These are phyloP conservation scores for Ormosia semicastrata DNA, from an alignment of 306 rosid species.

Conservation along the genomic window DNA sequence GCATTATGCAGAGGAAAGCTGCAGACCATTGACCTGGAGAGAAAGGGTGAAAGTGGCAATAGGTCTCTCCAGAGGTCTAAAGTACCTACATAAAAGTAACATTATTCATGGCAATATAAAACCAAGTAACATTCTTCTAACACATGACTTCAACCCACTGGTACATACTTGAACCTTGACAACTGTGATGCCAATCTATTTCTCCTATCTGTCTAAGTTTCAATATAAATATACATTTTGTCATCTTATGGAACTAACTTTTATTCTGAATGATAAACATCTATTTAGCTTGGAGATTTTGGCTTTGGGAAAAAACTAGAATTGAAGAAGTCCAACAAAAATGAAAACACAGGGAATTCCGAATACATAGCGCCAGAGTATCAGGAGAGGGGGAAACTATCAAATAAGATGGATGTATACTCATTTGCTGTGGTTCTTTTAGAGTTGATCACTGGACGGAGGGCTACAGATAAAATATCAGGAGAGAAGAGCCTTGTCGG, in stretches of 20 bases:
- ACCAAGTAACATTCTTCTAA: conserved; percentile 76
- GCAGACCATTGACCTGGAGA: conserved; percentile 58
- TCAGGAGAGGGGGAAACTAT: conserved; percentile 30
- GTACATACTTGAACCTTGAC: conserved; percentile 44
- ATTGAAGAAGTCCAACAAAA: conserved; percentile 21
- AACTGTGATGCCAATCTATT: conserved; percentile 1
- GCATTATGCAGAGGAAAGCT: conserved; percentile 47
- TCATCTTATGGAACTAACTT: conserved; percentile 13
- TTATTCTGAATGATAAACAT: conserved; percentile 4
- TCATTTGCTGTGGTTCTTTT: conserved; percentile 47
- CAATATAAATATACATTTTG: not conserved
- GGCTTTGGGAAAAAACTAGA: conserved; percentile 30
- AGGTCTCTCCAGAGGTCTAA: conserved; percentile 68
- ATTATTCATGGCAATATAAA: conserved; percentile 79
- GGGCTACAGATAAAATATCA: conserved; percentile 17
- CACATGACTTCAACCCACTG: conserved; percentile 70
- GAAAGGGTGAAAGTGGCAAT: conserved; percentile 64
- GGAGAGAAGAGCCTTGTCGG: conserved; percentile 39
- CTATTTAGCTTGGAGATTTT: conserved; percentile 43
- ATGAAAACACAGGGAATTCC: conserved; percentile 14
- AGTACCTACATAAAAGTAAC: conserved; percentile 62
- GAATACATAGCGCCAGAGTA: conserved; percentile 43
- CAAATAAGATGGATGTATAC: conserved; percentile 43
- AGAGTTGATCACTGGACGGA: conserved; percentile 48
- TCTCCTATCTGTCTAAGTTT: not conserved